Evolutionary conservation across 306 rosid species (phyloP).

Genomic region (Quercus aquifolioides): DNA sequence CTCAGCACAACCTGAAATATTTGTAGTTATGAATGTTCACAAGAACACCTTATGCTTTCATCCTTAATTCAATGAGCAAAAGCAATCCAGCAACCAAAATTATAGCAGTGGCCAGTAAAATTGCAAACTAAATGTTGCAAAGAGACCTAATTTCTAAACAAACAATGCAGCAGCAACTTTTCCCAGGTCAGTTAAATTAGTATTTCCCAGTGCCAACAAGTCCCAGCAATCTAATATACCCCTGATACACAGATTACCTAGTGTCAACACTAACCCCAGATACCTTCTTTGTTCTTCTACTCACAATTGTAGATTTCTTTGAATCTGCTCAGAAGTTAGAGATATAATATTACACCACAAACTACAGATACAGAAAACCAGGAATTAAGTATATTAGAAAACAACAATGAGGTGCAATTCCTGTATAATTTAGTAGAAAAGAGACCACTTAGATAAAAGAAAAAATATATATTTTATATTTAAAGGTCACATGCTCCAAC

Average conservation of each 20-base stretch:
- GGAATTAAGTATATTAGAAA: background rate
- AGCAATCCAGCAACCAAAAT: background rate
- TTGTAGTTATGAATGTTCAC: background rate
- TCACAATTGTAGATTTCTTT: conserved; percentile 91
- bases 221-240: background rate
- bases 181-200: background rate
- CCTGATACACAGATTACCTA: background rate
- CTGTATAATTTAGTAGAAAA: background rate
- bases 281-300: conserved; percentile 95
- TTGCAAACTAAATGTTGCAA: background rate
- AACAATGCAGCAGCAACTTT: background rate
- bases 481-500: background rate
- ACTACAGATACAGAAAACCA: background rate
- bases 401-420: background rate
- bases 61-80: background rate
- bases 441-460: background rate
- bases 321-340: conserved; percentile 46
- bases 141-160: background rate
- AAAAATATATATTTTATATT: background rate
- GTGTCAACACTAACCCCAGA: conserved; percentile 3
- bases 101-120: background rate
- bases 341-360: background rate
- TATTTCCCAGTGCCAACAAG: background rate
- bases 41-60: background rate
- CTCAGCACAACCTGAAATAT: background rate